phyloP scores from a whole-genome alignment of 177 flowering plant genomes.

The Vitis hybrid region DNA sequence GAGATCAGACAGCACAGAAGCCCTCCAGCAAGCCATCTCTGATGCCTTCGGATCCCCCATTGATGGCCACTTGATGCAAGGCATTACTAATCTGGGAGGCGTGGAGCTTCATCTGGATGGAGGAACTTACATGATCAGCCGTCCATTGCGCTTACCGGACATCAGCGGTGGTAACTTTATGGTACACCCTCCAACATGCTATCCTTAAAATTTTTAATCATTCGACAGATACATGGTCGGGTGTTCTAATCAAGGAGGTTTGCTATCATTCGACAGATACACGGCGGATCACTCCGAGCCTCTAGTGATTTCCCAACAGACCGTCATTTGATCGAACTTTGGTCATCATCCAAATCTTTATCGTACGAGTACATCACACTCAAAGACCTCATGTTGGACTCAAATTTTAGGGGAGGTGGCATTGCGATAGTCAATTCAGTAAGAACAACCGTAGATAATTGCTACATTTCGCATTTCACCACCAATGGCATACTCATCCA shows the following conservation, averaged over 20 bases:
- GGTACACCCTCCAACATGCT: conserved; percentile 8
- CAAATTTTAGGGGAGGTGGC: conserved; percentile 23
- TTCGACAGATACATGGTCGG: no score
- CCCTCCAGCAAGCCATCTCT: conserved; percentile 11
- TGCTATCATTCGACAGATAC: conserved; percentile 12
- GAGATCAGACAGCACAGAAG: conserved; percentile 23
- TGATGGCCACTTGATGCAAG: conserved; percentile 13
- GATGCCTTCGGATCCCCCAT: conserved; percentile 13
- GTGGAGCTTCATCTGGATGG: conserved; percentile 19
- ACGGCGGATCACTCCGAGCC: conserved; percentile 19
- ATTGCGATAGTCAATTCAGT: conserved; percentile 18
- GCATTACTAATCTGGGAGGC: conserved; percentile 21
- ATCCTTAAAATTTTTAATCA: no score
- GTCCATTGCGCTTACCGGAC: conserved; percentile 19
- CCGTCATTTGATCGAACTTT: conserved; percentile 12
- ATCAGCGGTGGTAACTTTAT: conserved; percentile 12
- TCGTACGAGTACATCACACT: conserved; percentile 18
- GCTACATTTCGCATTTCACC: conserved; percentile 18
- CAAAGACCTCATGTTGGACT: conserved; percentile 17
- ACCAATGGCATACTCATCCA: conserved; percentile 14
- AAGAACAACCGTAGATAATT: conserved; percentile 20
- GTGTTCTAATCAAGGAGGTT: neutral
- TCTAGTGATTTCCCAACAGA: conserved; percentile 10
- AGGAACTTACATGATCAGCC: conserved; percentile 25
- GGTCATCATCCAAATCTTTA: neutral